Percentiles rank a stretch among this genome's conserved stretches.
Evolutionary conservation across 306 rosid genomes (phyloP).

Genomic region (Notholithocarpus densiflorus): DNA sequence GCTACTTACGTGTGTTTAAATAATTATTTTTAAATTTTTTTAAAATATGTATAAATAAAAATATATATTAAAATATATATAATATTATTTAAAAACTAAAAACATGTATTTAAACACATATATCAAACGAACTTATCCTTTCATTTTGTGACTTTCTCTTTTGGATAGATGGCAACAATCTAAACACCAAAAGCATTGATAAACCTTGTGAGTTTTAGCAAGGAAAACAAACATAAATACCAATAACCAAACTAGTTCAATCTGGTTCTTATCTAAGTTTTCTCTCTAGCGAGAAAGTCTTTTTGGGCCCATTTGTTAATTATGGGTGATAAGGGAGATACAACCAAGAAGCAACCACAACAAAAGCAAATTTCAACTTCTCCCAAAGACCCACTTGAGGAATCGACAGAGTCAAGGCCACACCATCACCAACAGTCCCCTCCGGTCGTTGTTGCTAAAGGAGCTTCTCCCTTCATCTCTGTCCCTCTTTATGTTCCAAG

Average conservation of each 20-base stretch:
- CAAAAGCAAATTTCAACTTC: conserved; percentile 59
- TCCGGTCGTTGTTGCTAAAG: conserved; percentile 26
- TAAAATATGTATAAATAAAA: no score
- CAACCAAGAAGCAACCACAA: conserved; percentile 43
- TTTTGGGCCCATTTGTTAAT: conserved; percentile 39
- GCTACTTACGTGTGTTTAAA: no score
- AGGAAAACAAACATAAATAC: not conserved
- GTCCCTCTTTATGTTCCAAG: conserved; percentile 50
- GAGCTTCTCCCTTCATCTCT: conserved; percentile 45
- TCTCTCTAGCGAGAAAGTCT: not conserved
- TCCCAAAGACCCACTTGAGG: conserved; percentile 48
- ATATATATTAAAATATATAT: no score
- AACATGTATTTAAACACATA: no score
- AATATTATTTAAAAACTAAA: no score
- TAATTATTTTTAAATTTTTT: no score
- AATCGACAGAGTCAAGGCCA: conserved; percentile 42
- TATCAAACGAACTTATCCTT: no score
- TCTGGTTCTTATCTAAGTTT: conserved; percentile 29
- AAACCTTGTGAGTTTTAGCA: conserved; percentile 26
- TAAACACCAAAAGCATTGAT: not conserved
- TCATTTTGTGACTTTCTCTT: conserved; percentile 47
- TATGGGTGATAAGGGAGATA: conserved; percentile 74
- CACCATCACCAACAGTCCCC: conserved; percentile 33
- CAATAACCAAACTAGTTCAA: conserved; percentile 26
- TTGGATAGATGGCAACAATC: conserved; percentile 23